Evolutionary conservation across 2,329 filamentous ascomycete species (phyloP).

Genomic region (Aspergillus sp.): DNA sequence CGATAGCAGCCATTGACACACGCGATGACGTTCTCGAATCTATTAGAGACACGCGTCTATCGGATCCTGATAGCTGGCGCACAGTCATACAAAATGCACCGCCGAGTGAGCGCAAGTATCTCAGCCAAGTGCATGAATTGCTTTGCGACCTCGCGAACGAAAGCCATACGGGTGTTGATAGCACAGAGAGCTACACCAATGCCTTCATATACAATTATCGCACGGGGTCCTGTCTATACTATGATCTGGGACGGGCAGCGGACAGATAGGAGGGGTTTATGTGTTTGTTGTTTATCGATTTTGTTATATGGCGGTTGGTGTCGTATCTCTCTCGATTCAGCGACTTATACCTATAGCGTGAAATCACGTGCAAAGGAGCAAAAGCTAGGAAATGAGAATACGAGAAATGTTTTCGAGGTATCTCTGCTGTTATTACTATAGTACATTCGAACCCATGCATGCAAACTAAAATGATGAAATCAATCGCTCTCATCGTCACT

Average conservation of each 20-base stretch:
- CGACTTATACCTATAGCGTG: slow-evolving; percentile 14
- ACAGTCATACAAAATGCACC: slow-evolving; percentile 69
- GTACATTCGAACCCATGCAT: slow-evolving; percentile 20
- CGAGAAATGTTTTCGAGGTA: slow-evolving; percentile 17
- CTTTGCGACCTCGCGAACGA: slow-evolving; percentile 55
- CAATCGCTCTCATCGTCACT: slow-evolving; percentile 74
- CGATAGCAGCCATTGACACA: slow-evolving; percentile 80
- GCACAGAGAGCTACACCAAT: slow-evolving; percentile 53
- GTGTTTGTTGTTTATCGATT: not conserved
- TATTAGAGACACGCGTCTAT: slow-evolving; percentile 64
- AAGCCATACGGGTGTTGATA: slow-evolving; percentile 24
- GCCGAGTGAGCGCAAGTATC: slow-evolving; percentile 69
- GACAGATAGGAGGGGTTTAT: slow-evolving; percentile 10
- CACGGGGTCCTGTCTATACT: slow-evolving; percentile 74
- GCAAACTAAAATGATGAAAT: slow-evolving; percentile 9
- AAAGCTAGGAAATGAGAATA: slow-evolving; percentile 3
- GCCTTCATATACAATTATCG: slow-evolving; percentile 90
- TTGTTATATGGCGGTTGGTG: not conserved
- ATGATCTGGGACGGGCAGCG: slow-evolving; percentile 54
- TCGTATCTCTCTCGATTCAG: slow-evolving; percentile 9
- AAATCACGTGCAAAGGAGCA: slow-evolving; percentile 6
- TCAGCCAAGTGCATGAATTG: slow-evolving; percentile 73
- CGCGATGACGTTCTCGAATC: slow-evolving; percentile 73
- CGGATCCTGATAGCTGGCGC: slow-evolving; percentile 77
- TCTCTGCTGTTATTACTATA: slow-evolving; percentile 21